Conservation (phyloP, 768 basidiomycete species). For the Boletus vinaceobasis region DNA sequence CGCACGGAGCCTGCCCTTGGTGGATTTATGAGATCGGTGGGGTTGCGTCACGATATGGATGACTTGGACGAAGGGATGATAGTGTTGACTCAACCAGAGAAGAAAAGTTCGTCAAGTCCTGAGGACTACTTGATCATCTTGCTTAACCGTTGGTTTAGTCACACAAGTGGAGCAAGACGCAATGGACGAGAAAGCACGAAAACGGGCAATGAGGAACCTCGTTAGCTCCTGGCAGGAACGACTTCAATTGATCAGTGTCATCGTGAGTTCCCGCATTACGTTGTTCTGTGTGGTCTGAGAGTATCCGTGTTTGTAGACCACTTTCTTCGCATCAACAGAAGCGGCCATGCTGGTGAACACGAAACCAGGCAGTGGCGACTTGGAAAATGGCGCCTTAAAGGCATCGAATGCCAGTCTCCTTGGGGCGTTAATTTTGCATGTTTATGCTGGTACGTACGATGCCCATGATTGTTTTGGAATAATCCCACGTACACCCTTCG, state of each 20-base stretch:
- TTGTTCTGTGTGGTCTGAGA: not conserved
- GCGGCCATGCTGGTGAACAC: conserved; percentile 49
- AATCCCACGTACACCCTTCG: not conserved
- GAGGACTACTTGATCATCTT: not conserved
- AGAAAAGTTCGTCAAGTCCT: conserved; percentile 16
- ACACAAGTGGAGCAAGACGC: conserved; percentile 51
- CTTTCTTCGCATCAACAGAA: conserved; percentile 60
- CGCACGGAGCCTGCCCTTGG: conserved; percentile 15
- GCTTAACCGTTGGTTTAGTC: conserved; percentile 21
- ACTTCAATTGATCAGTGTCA: conserved; percentile 57
- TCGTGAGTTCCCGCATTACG: conserved; percentile 37
- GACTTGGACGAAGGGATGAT: conserved; percentile 15
- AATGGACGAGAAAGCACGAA: conserved; percentile 43
- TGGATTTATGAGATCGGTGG: conserved; percentile 24
- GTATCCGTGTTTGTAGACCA: conserved; percentile 42
- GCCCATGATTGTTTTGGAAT: not conserved
- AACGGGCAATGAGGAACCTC: conserved; percentile 46
- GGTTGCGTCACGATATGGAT: conserved; percentile 7
- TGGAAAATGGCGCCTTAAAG: conserved; percentile 16
- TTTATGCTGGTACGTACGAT: conserved; percentile 42
- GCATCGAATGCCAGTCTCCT: conserved; percentile 47
- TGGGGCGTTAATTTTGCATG: conserved; percentile 53
- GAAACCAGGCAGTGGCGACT: conserved; percentile 25
- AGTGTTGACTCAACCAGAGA: conserved; percentile 4
- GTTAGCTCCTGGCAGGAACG: conserved; percentile 63